Evolutionary conservation across 192 early-diverging fungal species (phyloP).

Genomic region (Coemansia sp.): DNA sequence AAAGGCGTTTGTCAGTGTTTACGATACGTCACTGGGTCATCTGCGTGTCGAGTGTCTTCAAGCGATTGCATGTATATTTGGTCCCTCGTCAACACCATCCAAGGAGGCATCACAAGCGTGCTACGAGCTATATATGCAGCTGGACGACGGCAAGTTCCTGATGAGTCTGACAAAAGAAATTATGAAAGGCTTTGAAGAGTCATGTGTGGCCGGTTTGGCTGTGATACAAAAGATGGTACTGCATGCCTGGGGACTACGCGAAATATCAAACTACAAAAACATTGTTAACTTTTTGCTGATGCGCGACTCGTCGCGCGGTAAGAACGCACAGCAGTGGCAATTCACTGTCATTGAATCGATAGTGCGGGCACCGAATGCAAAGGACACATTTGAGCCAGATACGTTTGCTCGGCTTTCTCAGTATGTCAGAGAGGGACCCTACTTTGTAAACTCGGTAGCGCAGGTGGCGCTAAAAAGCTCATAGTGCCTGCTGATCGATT

Average conservation of each 20-base stretch:
- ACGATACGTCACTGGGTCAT: constrained; percentile 23
- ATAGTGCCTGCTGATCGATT: not conserved
- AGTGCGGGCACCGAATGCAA: constrained; percentile 23
- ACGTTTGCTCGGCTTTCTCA: constrained; percentile 18
- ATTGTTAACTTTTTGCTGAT: constrained; percentile 39
- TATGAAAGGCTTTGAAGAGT: constrained; percentile 51
- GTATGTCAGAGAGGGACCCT: constrained; percentile 46
- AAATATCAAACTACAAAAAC: constrained; percentile 42
- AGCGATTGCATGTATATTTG: constrained; percentile 47
- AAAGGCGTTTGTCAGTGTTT: constrained; percentile 26
- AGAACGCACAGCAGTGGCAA: constrained; percentile 48
- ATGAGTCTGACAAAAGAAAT: constrained; percentile 41
- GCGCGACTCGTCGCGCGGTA: constrained; percentile 38
- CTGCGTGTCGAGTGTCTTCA: constrained; percentile 39
- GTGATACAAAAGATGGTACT: constrained; percentile 41
- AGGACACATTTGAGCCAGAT: constrained; percentile 29
- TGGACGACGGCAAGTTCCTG: constrained; percentile 35
- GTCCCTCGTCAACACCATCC: constrained; percentile 20
- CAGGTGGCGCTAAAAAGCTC: constrained; percentile 32
- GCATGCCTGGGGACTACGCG: constrained; percentile 48
- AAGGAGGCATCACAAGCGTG: constrained; percentile 33
- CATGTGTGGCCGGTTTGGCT: constrained; percentile 36
- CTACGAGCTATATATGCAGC: constrained; percentile 41
- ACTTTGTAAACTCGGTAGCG: constrained; percentile 27
- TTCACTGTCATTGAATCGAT: constrained; percentile 36